Conservation (phyloP, 108 stramenopile species). For the Fragilaria radians region DNA sequence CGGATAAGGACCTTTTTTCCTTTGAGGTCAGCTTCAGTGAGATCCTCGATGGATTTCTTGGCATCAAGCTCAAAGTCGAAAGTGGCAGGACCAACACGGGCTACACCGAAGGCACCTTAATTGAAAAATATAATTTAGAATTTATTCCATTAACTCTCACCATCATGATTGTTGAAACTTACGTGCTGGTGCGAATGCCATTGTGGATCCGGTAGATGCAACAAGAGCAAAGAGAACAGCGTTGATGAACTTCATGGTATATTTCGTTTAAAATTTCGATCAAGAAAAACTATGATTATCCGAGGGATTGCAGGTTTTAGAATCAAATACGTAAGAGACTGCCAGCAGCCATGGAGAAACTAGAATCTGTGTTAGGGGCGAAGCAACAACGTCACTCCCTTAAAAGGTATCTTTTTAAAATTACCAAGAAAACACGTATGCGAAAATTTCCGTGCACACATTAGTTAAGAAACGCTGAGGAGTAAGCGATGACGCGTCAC, state of each 20-base stretch:
- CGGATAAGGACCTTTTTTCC: constrained; percentile 96
- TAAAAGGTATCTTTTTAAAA: no score
- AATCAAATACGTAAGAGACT: neutral
- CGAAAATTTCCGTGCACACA: no score
- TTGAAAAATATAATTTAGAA: neutral
- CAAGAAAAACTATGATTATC: no score
- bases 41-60: constrained; percentile 93
- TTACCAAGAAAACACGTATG: no score
- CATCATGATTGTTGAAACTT: constrained; percentile 19
- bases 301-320: no score
- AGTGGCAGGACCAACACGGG: constrained; percentile 26
- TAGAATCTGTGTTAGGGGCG: no score
- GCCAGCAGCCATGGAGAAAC: no score
- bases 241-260: constrained; percentile 73
- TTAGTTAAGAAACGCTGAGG: no score
- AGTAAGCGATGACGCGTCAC: no score
- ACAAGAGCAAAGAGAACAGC: constrained; percentile 59
- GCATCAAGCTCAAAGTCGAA: constrained; percentile 67
- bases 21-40: constrained; percentile 89
- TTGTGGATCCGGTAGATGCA: constrained; percentile 38
- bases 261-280: neutral
- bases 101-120: constrained; percentile 59
- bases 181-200: constrained; percentile 76
- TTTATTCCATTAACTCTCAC: neutral
- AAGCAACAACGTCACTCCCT: neutral